Evolutionary conservation across 805 yeast species (phyloP), one percentile per base, ranked within the genome.

Genomic region (Saccharomycopsis selenospora): DNA sequence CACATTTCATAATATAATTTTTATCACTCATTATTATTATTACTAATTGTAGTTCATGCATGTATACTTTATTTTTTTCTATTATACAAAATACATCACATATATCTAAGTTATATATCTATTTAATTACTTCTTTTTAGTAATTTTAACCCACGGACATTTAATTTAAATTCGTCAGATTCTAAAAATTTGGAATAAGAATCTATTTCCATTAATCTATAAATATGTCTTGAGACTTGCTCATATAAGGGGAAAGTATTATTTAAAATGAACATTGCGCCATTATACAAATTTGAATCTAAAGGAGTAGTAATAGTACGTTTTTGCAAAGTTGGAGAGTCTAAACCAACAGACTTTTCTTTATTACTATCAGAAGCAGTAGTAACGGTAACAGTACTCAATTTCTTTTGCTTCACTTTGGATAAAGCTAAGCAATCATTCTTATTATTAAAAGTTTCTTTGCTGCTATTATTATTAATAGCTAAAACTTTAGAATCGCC

Each of bases 101-200:
- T n/a, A n/a, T n/a, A n/a, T n/a, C n/a, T n/a, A n/a, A n/a, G n/a
- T n/a, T n/a, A n/a, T n/a, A n/a, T n/a, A n/a, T n/a, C n/a, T n/a
- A n/a, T n/a, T n/a, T n/a, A n/a, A n/a, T n/a, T n/a, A n/a, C 38
- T 33, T 10, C 18, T 14, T 33, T 33, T 20, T 10, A 33, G 17
- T 14, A 33, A 33, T 20, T 33, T 33, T 20, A 33, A 10, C n/a
- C 38, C 17, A 20, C 38, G 38, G 38, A 33, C 4, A 20, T 14
- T 33, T 20, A 33, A 33, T 10, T 33, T 33, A 20, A 33, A 33
- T 7, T 10, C 53, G 3, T 66, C 67, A 0, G 80, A 73, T 7
- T 58, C 61, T 30, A 81, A 50, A 55, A 86, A 85, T 60, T 85
- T 85, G 2, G 85, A 85, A 36, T 82, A 70, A 5, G 93, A 83